These are phyloP conservation scores for Solanum sparsipilum DNA, from an alignment of 257 asterid genomes.

Conservation along the genomic window DNA sequence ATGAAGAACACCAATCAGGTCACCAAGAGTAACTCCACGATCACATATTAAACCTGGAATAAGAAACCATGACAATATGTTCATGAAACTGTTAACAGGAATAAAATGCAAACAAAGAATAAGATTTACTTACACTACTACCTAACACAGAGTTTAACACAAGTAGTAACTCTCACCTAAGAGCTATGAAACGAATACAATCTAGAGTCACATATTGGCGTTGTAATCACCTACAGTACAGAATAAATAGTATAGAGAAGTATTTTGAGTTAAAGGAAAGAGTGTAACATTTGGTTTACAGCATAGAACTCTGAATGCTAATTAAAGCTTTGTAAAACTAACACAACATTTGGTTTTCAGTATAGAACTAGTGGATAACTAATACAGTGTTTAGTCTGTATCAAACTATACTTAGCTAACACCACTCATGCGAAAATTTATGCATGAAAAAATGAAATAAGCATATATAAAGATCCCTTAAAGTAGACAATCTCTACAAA, in stretches of 20 bases:
- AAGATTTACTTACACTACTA: background rate
- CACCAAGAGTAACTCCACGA: slow-evolving; percentile 88
- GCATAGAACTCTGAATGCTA: background rate
- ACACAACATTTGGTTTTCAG: background rate
- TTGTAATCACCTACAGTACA: background rate
- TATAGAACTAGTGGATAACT: background rate
- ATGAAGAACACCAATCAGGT: slow-evolving; percentile 80
- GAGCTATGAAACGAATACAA: background rate
- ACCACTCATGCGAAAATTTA: background rate
- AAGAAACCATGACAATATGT: background rate
- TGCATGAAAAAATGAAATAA: background rate
- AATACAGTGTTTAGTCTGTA: background rate
- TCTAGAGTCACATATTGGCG: background rate
- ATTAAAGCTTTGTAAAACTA: background rate
- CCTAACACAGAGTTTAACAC: background rate
- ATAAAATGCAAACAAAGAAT: background rate
- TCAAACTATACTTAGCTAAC: background rate
- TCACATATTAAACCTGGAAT: slow-evolving; percentile 77
- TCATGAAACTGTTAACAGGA: background rate
- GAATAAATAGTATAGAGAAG: background rate
- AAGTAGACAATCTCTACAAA: background rate
- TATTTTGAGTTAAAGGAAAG: background rate
- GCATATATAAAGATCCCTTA: background rate
- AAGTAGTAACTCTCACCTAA: background rate
- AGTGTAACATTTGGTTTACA: background rate